Evolutionary conservation across 2,329 filamentous ascomycete species (phyloP).

Genomic region (Trichoderma breve): DNA sequence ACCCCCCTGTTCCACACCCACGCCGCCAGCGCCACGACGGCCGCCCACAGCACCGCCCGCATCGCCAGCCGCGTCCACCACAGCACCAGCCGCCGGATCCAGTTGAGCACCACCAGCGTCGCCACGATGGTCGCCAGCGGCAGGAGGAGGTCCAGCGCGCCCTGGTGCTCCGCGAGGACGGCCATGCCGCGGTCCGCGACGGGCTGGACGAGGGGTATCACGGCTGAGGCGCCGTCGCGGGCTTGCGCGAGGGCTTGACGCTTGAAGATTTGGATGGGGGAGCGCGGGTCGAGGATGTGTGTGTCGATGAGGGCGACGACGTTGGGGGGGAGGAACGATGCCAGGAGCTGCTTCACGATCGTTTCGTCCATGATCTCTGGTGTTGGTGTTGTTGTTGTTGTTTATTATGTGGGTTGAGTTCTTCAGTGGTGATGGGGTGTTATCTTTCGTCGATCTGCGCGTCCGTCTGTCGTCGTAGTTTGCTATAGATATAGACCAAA

Average conservation of each 20-base stretch:
- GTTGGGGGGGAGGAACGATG: constrained; percentile 45
- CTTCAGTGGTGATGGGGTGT: too few relatives aligned
- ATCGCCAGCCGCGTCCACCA: constrained; percentile 73
- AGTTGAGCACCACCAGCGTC: constrained; percentile 65
- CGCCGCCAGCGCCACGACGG: constrained; percentile 52
- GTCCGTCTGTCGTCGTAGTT: background rate
- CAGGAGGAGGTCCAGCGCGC: constrained; percentile 33
- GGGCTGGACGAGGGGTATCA: constrained; percentile 44
- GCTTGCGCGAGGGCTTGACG: constrained; percentile 34
- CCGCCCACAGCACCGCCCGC: constrained; percentile 62
- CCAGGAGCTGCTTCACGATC: constrained; percentile 36
- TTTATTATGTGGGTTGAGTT: too few relatives aligned
- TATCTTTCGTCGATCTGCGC: background rate
- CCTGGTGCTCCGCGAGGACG: constrained; percentile 37
- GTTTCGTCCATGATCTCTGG: constrained; percentile 31
- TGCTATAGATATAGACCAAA: background rate
- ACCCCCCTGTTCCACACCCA: constrained; percentile 65
- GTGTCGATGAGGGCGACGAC: constrained; percentile 44
- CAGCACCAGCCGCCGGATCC: constrained; percentile 68
- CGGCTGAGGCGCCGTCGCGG: constrained; percentile 30
- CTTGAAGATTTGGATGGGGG: constrained; percentile 44
- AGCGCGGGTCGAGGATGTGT: constrained; percentile 47
- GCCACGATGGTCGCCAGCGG: constrained; percentile 43
- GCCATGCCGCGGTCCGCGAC: constrained; percentile 40
- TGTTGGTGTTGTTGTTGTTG: background rate